A percentile compares a stretch with the other conserved stretches of the same genome.
phyloP scores from a whole-genome alignment of 805 yeast species.

The Candida rishiriensis region DNA sequence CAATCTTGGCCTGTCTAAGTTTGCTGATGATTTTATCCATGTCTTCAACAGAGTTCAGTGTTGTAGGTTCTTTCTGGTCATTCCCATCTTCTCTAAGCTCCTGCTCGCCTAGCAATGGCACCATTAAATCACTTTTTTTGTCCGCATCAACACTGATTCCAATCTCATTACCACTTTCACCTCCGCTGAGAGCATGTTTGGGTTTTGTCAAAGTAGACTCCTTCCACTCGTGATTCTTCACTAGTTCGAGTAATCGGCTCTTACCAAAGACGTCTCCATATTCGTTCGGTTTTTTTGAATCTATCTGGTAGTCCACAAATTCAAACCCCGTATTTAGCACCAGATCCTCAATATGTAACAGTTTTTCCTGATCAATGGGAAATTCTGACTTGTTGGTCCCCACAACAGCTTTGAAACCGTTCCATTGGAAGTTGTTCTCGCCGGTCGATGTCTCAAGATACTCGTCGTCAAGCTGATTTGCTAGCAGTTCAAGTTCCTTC shows the following conservation, averaged over 20 bases:
- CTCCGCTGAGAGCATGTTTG: no score
- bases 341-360: conserved; percentile 36
- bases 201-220: no score
- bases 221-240: conserved; percentile 43
- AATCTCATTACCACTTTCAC: no score
- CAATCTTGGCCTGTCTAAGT: conserved; percentile 33
- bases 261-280: conserved; percentile 35
- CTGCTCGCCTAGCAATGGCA: not conserved
- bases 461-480: conserved; percentile 19
- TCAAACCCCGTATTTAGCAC: conserved; percentile 39
- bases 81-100: not conserved
- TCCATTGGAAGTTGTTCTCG: conserved; percentile 24
- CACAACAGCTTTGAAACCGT: conserved; percentile 35
- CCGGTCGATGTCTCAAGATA: conserved; percentile 14
- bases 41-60: conserved; percentile 14
- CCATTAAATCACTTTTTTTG: not conserved
- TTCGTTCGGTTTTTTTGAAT: conserved; percentile 30
- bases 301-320: conserved; percentile 30
- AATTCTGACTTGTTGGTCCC: conserved; percentile 18
- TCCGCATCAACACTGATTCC: no score
- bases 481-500: conserved; percentile 16
- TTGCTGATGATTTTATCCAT: conserved; percentile 31
- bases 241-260: conserved; percentile 35
- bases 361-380: conserved; percentile 2
- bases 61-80: not conserved